Percentiles rank a stretch among this genome's conserved stretches.
Conservation (phyloP, 208 protist species). For the Crithidia fasciculata region DNA sequence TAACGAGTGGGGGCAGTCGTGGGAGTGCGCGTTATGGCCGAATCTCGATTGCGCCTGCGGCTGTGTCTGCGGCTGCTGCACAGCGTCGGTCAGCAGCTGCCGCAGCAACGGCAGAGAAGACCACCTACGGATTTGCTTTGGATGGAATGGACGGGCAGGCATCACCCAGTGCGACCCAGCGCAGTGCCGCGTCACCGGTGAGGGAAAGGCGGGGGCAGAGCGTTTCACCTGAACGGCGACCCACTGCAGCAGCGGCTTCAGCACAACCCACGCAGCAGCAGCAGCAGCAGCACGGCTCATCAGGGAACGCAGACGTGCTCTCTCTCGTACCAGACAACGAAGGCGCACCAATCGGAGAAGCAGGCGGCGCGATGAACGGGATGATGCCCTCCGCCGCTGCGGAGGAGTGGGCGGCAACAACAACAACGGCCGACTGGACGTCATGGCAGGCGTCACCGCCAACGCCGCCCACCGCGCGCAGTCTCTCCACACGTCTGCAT, state of each 20-base stretch:
- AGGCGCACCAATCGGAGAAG: no score
- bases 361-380: no score
- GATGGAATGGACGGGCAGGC: not conserved
- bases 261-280: not conserved
- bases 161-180: not conserved
- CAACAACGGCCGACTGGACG: no score
- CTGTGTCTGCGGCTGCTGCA: not conserved
- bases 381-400: no score
- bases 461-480: not conserved
- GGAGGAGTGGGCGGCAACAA: no score
- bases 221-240: constrained; percentile 4
- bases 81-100: no score
- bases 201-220: not conserved
- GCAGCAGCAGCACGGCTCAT: not conserved
- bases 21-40: not conserved
- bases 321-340: no score
- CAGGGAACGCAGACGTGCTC: no score
- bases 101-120: no score
- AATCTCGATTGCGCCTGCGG: not conserved
- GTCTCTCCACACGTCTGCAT: constrained; percentile 15
- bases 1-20: not conserved
- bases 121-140: no score
- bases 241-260: not conserved
- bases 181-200: not conserved
- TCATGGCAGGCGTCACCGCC: not conserved